Conservation (phyloP, 2,329 filamentous ascomycete species). For the Exserohilum rostratum region DNA sequence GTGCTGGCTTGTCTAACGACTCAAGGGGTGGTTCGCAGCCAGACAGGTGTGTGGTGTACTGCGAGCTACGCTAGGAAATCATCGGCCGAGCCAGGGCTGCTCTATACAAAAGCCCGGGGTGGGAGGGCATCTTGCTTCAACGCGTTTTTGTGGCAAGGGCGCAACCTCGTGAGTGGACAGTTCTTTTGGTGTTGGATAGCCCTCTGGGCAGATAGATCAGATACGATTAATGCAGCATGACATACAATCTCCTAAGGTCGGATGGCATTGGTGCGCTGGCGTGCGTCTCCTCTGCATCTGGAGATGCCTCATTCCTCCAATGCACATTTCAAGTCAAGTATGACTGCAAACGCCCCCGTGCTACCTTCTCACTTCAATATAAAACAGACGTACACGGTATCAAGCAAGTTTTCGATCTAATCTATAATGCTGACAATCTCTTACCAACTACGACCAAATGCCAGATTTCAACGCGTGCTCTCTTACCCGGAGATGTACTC, state of each 20-base stretch:
- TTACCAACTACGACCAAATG: neutral
- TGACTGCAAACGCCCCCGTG: neutral
- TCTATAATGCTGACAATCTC: neutral
- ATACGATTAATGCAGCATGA: neutral
- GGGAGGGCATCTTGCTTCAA: neutral
- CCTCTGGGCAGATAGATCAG: neutral
- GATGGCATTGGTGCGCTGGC: neutral
- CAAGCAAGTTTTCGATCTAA: neutral
- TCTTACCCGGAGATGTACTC: neutral
- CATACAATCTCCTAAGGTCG: neutral
- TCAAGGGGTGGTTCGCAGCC: neutral
- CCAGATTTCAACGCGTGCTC: neutral
- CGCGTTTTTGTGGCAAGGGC: neutral
- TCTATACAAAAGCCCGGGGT: neutral
- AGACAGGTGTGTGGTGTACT: neutral
- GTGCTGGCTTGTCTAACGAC: neutral
- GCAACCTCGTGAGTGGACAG: neutral
- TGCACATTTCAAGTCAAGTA: neutral
- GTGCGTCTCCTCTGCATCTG: neutral
- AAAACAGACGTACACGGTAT: neutral
- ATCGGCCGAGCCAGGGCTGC: neutral
- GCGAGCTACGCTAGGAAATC: neutral
- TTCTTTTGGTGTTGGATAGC: neutral
- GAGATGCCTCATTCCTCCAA: neutral
- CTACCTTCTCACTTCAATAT: neutral